Evolutionary conservation across 345 rosid species (phyloP).

Genomic region (Lepidium sativum): DNA sequence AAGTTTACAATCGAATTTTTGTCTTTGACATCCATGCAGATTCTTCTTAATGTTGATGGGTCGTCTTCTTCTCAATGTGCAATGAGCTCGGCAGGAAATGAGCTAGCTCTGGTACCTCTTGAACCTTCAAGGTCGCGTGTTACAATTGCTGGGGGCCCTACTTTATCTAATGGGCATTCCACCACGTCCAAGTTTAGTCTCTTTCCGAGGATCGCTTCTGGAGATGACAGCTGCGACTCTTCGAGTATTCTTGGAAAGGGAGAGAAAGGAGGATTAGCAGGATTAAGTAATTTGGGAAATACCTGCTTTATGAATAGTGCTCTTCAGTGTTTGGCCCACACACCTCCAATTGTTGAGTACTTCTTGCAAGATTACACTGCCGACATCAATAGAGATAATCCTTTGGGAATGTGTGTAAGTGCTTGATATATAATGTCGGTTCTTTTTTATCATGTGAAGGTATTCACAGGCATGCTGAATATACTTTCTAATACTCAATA

Average conservation of each 20-base stretch:
- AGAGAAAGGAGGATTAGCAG: conserved; percentile 84
- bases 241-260: conserved; percentile 36
- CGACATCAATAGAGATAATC: conserved; percentile 79
- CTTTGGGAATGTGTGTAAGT: conserved; percentile 91
- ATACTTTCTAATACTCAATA: background rate
- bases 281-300: conserved; percentile 88
- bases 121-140: conserved; percentile 69
- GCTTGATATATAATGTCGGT: conserved; percentile 5
- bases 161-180: conserved; percentile 70
- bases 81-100: conserved; percentile 68
- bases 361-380: conserved; percentile 76
- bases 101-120: conserved; percentile 68
- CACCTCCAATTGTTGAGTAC: conserved; percentile 75
- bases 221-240: conserved; percentile 41
- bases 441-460: conserved; percentile 1
- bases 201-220: conserved; percentile 23
- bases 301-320: conserved; percentile 99
- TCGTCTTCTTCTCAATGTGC: conserved; percentile 40
- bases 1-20: background rate
- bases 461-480: background rate
- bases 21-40: conserved; percentile 33
- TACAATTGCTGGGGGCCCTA: conserved; percentile 80
- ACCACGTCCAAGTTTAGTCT: conserved; percentile 36
- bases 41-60: conserved; percentile 68
- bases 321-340: conserved; percentile 90